Base-by-base conservation (phyloP, 306 rosid species). In the Mucuna pruriens region DNA sequence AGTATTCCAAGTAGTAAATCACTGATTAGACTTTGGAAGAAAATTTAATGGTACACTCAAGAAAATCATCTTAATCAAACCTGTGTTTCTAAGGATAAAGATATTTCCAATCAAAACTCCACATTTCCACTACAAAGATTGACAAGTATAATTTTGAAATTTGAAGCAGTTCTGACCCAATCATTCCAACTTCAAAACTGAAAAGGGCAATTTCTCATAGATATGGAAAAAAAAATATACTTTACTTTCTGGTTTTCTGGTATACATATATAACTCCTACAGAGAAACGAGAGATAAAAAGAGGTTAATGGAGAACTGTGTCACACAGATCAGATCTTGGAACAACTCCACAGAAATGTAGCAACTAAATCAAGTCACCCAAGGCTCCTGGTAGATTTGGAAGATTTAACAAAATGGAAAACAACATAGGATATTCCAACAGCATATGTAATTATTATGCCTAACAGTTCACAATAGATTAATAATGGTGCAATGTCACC, bases 1-100 rank as follows among this genome's bases (percentile, higher is more conserved):
- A 76, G 54, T 71, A 87, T 60, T 40, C 29, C 76, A 83, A 73
- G 48, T 36, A 89, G 55, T 48, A 82, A 78, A 85, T 73, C 22
- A 80, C 64, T 72, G 77, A 65, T 42, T 73, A 74, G 71, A 54
- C 83, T 40, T 81, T 19, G 60, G 12, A 60, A 78, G 54, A 82
- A 54, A 84, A 55, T 46, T 82, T 69, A 20, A 75, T 71, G 60
- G 26, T 16, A 64, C 44, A 60, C 76, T 70, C 45, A 61, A 77
- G 34, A 87, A 61, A 71, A 81, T 42, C 55, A 72, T 61, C 64
- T 69, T 58, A 57, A 75, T 72, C 61, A 79, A 70, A 54, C 31
- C 20, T 46, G 20, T 63, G 31, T 38, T 77, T 76, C 60, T 54
- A 5, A 62, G 10, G 68, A 63, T 42, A 52, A 64, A 64, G 45